phyloP scores from a whole-genome alignment of 179 eudicot genomes.

The Beta macrorhiza region DNA sequence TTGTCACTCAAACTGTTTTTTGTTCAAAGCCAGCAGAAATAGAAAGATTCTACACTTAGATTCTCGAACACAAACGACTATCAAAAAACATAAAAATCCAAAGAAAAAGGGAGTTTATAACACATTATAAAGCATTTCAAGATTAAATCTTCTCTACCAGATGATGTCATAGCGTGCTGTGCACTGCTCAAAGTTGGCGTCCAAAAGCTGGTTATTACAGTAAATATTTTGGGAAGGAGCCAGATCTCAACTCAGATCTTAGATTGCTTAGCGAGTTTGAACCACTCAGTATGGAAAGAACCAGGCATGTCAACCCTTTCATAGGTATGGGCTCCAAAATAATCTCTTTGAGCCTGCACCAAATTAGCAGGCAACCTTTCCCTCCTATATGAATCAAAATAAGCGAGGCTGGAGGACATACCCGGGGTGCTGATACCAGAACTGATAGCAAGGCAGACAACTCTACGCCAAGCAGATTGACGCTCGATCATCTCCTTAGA shows the following conservation, averaged over 20 bases:
- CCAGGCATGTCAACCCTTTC: slow-evolving; percentile 81
- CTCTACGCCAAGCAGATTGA: slow-evolving; percentile 85
- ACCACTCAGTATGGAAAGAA: slow-evolving; percentile 94
- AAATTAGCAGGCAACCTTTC: slow-evolving; percentile 74
- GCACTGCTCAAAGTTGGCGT: slow-evolving; percentile 2
- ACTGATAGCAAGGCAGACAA: slow-evolving; percentile 72
- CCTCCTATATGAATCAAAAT: slow-evolving; percentile 88
- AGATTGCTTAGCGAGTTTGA: slow-evolving; percentile 72
- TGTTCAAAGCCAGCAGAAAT: neutral
- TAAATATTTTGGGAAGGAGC: neutral
- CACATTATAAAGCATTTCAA: slow-evolving; percentile 15
- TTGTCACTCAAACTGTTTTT: slow-evolving; percentile 7
- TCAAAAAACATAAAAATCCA: slow-evolving; percentile 6
- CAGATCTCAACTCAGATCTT: slow-evolving; percentile 44
- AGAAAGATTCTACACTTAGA: neutral
- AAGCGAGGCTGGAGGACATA: slow-evolving; percentile 92
- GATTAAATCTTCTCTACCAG: slow-evolving; percentile 12
- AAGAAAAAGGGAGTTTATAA: slow-evolving; percentile 9
- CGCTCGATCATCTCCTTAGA: slow-evolving; percentile 76
- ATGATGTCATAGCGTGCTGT: neutral
- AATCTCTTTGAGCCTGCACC: slow-evolving; percentile 95
- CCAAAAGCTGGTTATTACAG: slow-evolving; percentile 12
- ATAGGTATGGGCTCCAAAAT: slow-evolving; percentile 94
- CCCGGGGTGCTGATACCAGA: slow-evolving; percentile 90
- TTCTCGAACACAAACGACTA: neutral